A percentile compares a stretch with the other conserved stretches of the same genome.
Conservation (phyloP, 1,284 basidiomycete genomes). For the Serendipita sp. region DNA sequence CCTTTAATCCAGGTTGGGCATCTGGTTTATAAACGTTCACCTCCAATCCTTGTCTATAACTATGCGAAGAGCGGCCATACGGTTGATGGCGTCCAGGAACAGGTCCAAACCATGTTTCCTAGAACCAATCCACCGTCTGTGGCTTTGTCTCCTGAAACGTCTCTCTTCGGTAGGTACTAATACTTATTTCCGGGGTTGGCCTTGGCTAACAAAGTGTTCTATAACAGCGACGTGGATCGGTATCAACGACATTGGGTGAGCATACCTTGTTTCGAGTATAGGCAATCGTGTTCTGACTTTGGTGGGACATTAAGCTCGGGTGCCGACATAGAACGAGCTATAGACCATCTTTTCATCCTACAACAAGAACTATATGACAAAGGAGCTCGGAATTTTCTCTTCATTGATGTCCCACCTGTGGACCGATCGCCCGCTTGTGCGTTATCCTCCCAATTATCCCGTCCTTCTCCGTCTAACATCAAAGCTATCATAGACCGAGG, state of each 20-base stretch:
- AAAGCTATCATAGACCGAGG: neutral
- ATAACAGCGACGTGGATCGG: constrained; percentile 11
- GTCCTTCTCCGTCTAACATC: neutral
- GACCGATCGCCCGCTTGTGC: constrained; percentile 11
- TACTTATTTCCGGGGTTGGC: neutral
- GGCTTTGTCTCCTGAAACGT: neutral
- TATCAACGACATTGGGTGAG: constrained; percentile 11
- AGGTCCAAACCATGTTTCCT: neutral
- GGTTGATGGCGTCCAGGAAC: constrained; percentile 2
- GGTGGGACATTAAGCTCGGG: no score
- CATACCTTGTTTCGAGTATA: neutral
- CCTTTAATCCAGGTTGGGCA: constrained; percentile 8
- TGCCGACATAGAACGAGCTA: neutral
- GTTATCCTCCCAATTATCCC: neutral
- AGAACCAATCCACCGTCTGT: neutral
- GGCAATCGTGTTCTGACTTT: neutral
- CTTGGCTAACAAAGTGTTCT: neutral
- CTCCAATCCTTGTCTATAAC: constrained; percentile 9
- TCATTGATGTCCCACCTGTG: constrained; percentile 15
- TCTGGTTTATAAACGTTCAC: neutral
- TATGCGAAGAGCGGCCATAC: constrained; percentile 12
- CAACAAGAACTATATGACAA: constrained; percentile 14
- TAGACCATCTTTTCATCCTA: constrained; percentile 8
- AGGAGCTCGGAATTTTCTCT: constrained; percentile 14
- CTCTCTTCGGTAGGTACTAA: constrained; percentile 8